These are phyloP conservation scores for Gnaphalium uliginosum DNA, from an alignment of 129 eudicot genomes.

Conservation along the genomic window DNA sequence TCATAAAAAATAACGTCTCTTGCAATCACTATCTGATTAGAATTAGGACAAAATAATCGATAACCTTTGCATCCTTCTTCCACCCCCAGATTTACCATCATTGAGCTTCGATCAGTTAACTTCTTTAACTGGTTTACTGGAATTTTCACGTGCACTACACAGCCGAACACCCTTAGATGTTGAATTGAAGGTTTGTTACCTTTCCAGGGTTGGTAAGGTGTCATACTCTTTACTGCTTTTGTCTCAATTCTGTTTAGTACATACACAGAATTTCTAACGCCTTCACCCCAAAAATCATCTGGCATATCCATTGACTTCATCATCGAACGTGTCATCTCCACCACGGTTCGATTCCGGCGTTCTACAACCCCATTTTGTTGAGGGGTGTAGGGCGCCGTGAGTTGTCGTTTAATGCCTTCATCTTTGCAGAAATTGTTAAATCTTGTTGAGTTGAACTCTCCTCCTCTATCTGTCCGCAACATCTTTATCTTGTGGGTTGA, in stretches of 20 bases:
- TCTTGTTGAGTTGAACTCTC: not conserved
- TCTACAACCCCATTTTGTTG: conserved; percentile 6
- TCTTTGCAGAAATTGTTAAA: not conserved
- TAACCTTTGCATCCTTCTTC: not conserved
- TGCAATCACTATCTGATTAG: not conserved
- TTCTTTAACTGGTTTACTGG: not conserved
- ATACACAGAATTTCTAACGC: not conserved
- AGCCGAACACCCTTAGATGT: not conserved
- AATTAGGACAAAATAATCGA: not conserved
- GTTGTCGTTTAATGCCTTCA: not conserved
- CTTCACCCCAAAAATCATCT: not conserved
- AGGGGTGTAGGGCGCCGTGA: not conserved
- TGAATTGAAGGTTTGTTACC: not conserved
- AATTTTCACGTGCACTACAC: not conserved
- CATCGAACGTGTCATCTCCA: not conserved
- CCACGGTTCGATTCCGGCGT: not conserved
- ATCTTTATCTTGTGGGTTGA: no score
- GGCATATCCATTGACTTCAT: not conserved
- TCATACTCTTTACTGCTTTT: not conserved
- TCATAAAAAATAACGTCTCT: not conserved
- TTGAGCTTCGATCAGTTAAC: not conserved
- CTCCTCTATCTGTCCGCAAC: no score
- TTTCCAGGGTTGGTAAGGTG: not conserved
- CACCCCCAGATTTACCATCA: not conserved
- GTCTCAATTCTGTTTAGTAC: not conserved